Evolutionary conservation across 331 rosid genomes (phyloP), one percentile per base, ranked within the genome.

Genomic region (Quercus tomentella): DNA sequence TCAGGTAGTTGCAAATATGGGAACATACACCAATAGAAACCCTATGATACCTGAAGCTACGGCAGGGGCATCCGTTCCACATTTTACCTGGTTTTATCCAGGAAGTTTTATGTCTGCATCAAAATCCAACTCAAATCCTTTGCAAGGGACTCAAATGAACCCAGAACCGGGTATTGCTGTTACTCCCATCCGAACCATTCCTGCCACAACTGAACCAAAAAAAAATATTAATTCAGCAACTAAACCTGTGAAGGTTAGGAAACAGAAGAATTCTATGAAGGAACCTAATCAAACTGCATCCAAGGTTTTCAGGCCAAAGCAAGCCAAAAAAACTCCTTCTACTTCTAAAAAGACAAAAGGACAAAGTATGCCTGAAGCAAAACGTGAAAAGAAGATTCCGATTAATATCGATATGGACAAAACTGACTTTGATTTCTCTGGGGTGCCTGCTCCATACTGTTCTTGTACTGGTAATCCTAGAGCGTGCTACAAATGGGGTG

Each of bases 401-500:
- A 62, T 25, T 62, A 65, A 63, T 16, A 25, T 76, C 12, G 73
- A 76, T 65, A 21, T 28, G 22, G 74, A 68, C 15, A 77, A 54
- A 21, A 54, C 73, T n/a, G 56, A n/a, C 56, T 77, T 77, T 55
- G 66, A 77, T 67, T 68, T 77, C 63, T 77, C 80, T n/a, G 73
- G 63, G 15, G 80, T 76, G 49, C 80, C 80, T 61, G n/a, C 80
- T 22, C 80, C 80, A 1, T 65, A 76, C 37, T 62, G 80, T 31
- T 77, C 81, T 67, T 77, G 80, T 49, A 76, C 80, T 16, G 73
- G 73, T 65, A 12, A 67, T 65, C 21, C 75, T 54, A 56, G 76
- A 56, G 75, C 43, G 2, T 78, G 76, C 76, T 78, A 78, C 60
- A 78, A 78, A 70, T 78, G 81, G 76, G 76, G 81, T 33, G 76